Evolutionary conservation across 2,329 filamentous ascomycete species (phyloP), one percentile per base, ranked within the genome.

Genomic region (Bipolaris zeicola): DNA sequence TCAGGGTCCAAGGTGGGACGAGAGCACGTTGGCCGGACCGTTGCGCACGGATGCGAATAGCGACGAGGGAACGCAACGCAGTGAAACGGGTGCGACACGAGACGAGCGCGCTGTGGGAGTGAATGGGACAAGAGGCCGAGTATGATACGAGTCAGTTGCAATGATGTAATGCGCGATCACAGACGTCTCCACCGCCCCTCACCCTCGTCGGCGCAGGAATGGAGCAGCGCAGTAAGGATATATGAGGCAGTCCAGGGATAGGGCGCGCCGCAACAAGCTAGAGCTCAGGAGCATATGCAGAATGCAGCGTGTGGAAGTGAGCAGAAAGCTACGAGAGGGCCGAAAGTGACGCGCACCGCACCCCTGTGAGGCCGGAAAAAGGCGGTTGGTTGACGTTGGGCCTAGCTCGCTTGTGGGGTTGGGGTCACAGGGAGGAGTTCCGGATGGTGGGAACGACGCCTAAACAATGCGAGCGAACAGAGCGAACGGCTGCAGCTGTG

Each of bases 1-100:
- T 26, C 63, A 63, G 63, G 57, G 57, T 56, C 62, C 51, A 42
- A 42, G 47, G 69, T 67, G 65, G 46, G 66, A 69, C 64, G 49
- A 51, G 57, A 50, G 55, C 52, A 57, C 53, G 62, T 55, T 64
- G 58, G 60, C 55, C 38, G 33, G 54, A 63, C 52, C 47, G 60
- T 55, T 38, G 51, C 53, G 55, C 45, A 56, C 63, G 55, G 42
- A 63, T 60, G 47, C 44, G 52, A 58, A 51, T 58, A 60, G 62
- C 64, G 62, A 65, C 63, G 60, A 46, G 52, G 58, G 47, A 37
- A 26, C 14, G 39, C 46, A 37, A 26, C 14, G 39, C 47, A 33
- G 49, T 52, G 24, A 24, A 43, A 34, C 37, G 28, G 49, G 58
- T 53, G 64, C 62, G 57, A 57, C 57, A 28, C 26, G 26, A 28